A percentile compares a stretch with the other conserved stretches of the same genome.
Conservation (phyloP, 140 eudicot species). For the Flaveria floridana region DNA sequence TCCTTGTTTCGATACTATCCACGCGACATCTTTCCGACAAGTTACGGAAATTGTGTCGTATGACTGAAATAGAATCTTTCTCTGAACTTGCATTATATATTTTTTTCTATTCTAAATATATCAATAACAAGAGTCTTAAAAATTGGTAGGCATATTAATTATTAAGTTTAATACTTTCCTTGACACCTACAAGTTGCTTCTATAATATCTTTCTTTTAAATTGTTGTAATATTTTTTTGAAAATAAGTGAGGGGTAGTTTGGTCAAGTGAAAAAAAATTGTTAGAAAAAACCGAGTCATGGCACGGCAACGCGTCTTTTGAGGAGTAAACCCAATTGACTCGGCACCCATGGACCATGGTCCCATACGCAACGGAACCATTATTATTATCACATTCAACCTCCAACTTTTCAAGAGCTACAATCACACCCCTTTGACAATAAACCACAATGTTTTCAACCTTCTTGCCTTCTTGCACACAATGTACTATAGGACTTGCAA, state of each 20-base stretch:
- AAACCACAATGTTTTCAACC: slow-evolving; percentile 1
- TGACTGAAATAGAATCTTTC: too few species aligned
- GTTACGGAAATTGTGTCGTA: too few species aligned
- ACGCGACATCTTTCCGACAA: too few species aligned
- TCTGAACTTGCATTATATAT: too few species aligned
- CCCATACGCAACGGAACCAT: slow-evolving; percentile 39
- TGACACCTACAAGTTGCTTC: neutral
- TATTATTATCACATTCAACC: neutral
- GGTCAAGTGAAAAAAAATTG: slow-evolving; percentile 11
- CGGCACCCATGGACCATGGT: slow-evolving; percentile 7
- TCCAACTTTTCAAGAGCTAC: neutral
- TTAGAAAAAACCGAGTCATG: slow-evolving; percentile 25
- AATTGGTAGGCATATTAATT: neutral
- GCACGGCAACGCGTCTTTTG: slow-evolving; percentile 35
- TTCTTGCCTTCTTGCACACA: neutral
- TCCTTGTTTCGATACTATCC: too few species aligned
- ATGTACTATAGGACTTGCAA: neutral
- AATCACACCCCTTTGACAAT: slow-evolving; percentile 13
- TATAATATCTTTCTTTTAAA: neutral
- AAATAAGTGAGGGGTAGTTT: slow-evolving; percentile 29
- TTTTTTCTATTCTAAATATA: too few species aligned
- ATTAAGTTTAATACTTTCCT: neutral
- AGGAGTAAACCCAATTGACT: slow-evolving; percentile 23
- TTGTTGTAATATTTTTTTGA: neutral
- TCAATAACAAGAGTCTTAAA: neutral